Conservation (phyloP, 1,284 basidiomycete species). For the Pseudozyma tsukubaensis region DNA sequence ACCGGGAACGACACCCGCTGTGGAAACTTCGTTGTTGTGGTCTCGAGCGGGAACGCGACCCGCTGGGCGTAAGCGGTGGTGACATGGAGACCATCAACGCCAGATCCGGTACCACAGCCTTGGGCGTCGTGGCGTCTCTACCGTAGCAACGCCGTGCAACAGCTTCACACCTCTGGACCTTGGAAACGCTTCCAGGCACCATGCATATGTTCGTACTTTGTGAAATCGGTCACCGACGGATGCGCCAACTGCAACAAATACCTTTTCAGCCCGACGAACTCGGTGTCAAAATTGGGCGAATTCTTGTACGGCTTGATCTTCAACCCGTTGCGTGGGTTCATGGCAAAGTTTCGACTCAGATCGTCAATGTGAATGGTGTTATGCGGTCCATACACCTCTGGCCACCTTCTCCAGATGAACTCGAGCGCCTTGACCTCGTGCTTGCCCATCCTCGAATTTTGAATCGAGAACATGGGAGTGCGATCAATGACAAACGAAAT, state of each 20-base stretch:
- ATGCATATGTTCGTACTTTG: conserved; percentile 36
- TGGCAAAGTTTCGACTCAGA: conserved; percentile 80
- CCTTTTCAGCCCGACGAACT: conserved; percentile 40
- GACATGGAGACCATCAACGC: too few relatives aligned
- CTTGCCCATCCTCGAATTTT: conserved; percentile 74
- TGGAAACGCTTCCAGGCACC: conserved; percentile 46
- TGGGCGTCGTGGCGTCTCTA: too few relatives aligned
- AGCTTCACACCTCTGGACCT: conserved; percentile 27
- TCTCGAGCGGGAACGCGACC: too few relatives aligned
- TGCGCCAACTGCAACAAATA: conserved; percentile 57
- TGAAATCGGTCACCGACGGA: conserved; percentile 37
- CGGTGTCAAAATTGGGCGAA: conserved; percentile 56
- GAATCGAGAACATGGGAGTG: conserved; percentile 88
- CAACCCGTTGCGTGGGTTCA: conserved; percentile 84
- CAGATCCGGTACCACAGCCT: too few relatives aligned
- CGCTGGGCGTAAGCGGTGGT: too few relatives aligned
- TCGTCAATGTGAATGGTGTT: conserved; percentile 92
- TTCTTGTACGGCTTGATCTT: conserved; percentile 76
- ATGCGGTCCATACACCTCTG: conserved; percentile 58
- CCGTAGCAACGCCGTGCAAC: not conserved
- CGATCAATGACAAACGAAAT: conserved; percentile 75
- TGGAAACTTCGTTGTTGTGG: too few relatives aligned
- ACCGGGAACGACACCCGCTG: too few relatives aligned
- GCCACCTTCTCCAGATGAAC: conserved; percentile 62
- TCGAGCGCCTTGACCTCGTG: conserved; percentile 73